Conservation (phyloP, 192 early-diverging fungal species). For the Rhizophagus clarus region DNA sequence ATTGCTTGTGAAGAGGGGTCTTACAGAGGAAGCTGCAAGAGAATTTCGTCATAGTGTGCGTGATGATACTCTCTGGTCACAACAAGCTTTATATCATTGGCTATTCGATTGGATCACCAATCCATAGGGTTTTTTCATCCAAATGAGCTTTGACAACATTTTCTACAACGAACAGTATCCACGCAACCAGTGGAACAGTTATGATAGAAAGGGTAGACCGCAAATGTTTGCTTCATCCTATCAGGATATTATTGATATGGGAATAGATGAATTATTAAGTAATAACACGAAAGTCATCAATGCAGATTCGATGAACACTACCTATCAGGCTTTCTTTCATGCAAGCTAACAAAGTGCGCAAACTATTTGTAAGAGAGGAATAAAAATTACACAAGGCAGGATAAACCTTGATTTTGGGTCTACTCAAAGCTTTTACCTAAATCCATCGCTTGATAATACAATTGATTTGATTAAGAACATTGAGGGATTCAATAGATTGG, state of each 20-base stretch:
- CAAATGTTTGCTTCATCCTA: neutral
- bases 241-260: neutral
- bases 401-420: neutral
- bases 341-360: neutral
- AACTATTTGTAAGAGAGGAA: neutral
- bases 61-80: neutral
- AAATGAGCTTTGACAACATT: neutral
- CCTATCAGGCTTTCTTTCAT: neutral
- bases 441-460: neutral
- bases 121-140: neutral
- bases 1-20: constrained; percentile 6
- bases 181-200: neutral
- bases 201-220: neutral
- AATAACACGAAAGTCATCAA: neutral
- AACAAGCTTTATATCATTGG: constrained; percentile 5
- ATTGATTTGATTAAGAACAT: neutral
- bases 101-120: neutral
- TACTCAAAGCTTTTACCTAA: neutral
- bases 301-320: neutral
- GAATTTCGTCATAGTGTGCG: neutral
- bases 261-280: neutral
- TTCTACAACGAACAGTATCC: neutral
- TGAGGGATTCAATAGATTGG: neutral
- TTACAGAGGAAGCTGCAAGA: neutral
- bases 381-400: neutral